These are phyloP conservation scores for Rhizopogon vesiculosus DNA, from an alignment of 768 basidiomycete genomes.

Conservation along the genomic window DNA sequence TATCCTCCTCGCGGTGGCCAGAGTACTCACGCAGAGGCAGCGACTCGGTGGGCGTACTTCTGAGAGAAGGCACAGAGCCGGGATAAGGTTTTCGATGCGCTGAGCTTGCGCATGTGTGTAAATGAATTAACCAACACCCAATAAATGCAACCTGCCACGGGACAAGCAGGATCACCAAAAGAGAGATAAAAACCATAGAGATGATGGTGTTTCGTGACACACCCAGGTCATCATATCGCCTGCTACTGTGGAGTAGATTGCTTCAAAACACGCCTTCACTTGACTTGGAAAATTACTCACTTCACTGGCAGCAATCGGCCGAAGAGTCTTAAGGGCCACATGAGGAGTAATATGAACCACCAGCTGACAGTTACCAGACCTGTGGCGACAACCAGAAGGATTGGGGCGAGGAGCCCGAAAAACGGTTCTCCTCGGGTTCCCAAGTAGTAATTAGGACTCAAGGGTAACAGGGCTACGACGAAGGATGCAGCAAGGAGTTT, in stretches of 20 bases:
- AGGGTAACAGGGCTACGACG: conserved; percentile 48
- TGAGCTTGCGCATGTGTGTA: conserved; percentile 53
- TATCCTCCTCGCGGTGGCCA: not conserved
- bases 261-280: not conserved
- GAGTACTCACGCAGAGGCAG: conserved; percentile 14
- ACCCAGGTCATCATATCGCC: conserved; percentile 28
- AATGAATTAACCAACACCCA: conserved; percentile 76
- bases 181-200: conserved; percentile 57
- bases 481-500: conserved; percentile 40
- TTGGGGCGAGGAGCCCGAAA: conserved; percentile 30
- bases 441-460: conserved; percentile 50
- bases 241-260: conserved; percentile 2
- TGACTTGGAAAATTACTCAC: conserved; percentile 5
- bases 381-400: conserved; percentile 53
- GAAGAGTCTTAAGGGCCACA: conserved; percentile 38
- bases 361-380: conserved; percentile 63
- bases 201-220: conserved; percentile 45
- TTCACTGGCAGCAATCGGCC: conserved; percentile 5
- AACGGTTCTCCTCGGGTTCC: conserved; percentile 51
- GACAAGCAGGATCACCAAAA: conserved; percentile 69
- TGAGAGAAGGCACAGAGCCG: conserved; percentile 22
- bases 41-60: conserved; percentile 17
- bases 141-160: conserved; percentile 93
- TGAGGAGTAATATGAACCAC: conserved; percentile 43
- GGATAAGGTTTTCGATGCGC: conserved; percentile 10